Evolutionary conservation across 306 rosid genomes (phyloP), one percentile per base, ranked within the genome.

Genomic region (Castanospermum australe): DNA sequence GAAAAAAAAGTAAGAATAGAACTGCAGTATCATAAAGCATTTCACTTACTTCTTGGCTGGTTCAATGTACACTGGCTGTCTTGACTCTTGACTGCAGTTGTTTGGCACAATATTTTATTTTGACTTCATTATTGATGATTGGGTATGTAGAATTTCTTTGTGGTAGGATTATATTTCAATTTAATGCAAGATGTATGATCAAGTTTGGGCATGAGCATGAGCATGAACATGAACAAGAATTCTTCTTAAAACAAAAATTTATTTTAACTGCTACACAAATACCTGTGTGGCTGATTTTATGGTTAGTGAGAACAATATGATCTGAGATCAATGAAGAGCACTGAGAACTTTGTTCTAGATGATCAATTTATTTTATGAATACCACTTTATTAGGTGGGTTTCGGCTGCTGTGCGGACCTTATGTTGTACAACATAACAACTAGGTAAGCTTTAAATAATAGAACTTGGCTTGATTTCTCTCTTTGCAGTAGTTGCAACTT

Each of bases 71-170:
- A 42, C n/a, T 56, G 70, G 52, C 36, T 38, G 35, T 42, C 47
- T 60, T 30, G 47, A 55, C 38, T 42, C 47, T 60, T 30, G 47
- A 55, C 38, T 68, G 57, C 45, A 28, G 73, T 35, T 63, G 73
- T 64, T 63, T 64, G 54, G 54, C 73, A 33, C 63, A 60, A 12
- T 33, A 63, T 44, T 35, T 32, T 33, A 45, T 5, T 17, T 51
- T 17, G 45, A 15, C 65, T 41, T 54, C 21, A 6, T 67, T 63
- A 48, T 76, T 76, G 63, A 32, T 78, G 28, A 32, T 78, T 78
- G 56, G 50, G 13, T 41, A 13, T 18, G 17, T 61, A 13, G 8
- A 61, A 48, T 38, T 78, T 24, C 62, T 44, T 42, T 30, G 12
- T 13, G 21, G 56, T 57, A n/a, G 21, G 62, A 21, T 21, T 68